Base-by-base conservation (phyloP, 116 monocot species). In the Dioscorea cayenensis region DNA sequence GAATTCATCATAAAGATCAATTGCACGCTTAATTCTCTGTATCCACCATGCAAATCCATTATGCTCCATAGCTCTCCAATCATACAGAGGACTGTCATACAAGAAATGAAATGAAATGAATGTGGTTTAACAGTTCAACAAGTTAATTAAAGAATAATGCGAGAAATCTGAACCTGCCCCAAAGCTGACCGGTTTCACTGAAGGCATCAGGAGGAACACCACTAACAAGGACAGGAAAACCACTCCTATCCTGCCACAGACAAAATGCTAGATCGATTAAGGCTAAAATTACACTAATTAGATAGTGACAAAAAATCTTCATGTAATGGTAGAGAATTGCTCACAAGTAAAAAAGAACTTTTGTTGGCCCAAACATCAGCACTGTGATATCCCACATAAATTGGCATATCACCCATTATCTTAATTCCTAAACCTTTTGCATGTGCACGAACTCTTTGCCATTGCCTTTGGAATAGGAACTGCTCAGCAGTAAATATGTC, bases 291-390 rank as follows among this genome's bases (percentile, higher is more conserved):
- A 63, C 13, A 63, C 22, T 28, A 63, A 23, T 63, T 28, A 16
- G 29, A 28, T 51, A 28, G 50, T 37, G 2, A 37, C 14, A 36
- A 75, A 12, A 66, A 3, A 49, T 25, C n/a, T 60, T 49, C 20
- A n/a, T 66, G 14, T 36, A 28, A 72, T 14, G 13, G 11, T 65
- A 49, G 35, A 13, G 58, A 80, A 64, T 13, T 55, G 27, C 77
- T 36, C 67, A 97, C 97, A 90, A 97, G 81, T 68, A 90, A 70
- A 86, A 97, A 97, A 18, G 72, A 93, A 64, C 74, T 90, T 84
- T 75, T 93, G 62, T 97, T 93, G 71, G 97, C 97, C 97, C 97
- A 97, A 74, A 97, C 90, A 85, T 97, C 97, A 49, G 97, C 92
- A 86, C 97, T 97, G 70, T 97, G 97, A 83, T 90, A 79, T 28